A percentile compares a stretch with the other conserved stretches of the same genome.
phyloP scores from a whole-genome alignment of 805 yeast genomes.

The Candida hungchunana region DNA sequence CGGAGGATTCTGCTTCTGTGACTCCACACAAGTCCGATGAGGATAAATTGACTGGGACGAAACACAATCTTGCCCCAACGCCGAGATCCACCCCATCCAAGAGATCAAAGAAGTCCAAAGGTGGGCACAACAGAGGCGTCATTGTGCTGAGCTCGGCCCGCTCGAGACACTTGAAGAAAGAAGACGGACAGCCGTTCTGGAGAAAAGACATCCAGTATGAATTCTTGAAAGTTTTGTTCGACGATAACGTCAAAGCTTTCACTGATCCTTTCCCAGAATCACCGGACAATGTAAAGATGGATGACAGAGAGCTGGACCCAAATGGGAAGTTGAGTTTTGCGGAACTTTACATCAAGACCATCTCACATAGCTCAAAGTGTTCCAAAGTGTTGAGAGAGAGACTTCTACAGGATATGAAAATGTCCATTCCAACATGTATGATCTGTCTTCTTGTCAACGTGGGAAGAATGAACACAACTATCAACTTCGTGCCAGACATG shows the following conservation, averaged over 20 bases:
- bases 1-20: too few species aligned
- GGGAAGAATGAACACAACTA: slow-evolving; percentile 92
- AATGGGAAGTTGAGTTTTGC: slow-evolving; percentile 64
- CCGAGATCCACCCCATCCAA: slow-evolving; percentile 11
- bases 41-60: too few species aligned
- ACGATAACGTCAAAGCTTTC: slow-evolving; percentile 61
- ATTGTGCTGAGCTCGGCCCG: slow-evolving; percentile 27
- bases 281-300: slow-evolving; percentile 30
- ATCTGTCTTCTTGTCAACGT: slow-evolving; percentile 84
- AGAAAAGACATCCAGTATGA: slow-evolving; percentile 83
- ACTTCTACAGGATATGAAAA: slow-evolving; percentile 53
- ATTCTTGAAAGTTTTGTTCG: slow-evolving; percentile 61
- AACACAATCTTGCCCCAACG: too few species aligned
- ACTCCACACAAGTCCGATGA: too few species aligned
- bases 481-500: slow-evolving; percentile 94
- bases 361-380: slow-evolving; percentile 79
- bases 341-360: slow-evolving; percentile 74
- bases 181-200: slow-evolving; percentile 91
- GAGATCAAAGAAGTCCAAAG: slow-evolving; percentile 12
- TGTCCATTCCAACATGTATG: slow-evolving; percentile 70
- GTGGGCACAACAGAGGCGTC: slow-evolving; percentile 14
- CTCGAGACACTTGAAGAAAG: slow-evolving; percentile 69
- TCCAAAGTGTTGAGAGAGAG: slow-evolving; percentile 81
- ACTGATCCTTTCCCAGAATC: slow-evolving; percentile 52
- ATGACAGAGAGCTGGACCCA: slow-evolving; percentile 31